Evolutionary conservation across 2,329 filamentous ascomycete genomes (phyloP).

Genomic region (Thielaviopsis euricoi): DNA sequence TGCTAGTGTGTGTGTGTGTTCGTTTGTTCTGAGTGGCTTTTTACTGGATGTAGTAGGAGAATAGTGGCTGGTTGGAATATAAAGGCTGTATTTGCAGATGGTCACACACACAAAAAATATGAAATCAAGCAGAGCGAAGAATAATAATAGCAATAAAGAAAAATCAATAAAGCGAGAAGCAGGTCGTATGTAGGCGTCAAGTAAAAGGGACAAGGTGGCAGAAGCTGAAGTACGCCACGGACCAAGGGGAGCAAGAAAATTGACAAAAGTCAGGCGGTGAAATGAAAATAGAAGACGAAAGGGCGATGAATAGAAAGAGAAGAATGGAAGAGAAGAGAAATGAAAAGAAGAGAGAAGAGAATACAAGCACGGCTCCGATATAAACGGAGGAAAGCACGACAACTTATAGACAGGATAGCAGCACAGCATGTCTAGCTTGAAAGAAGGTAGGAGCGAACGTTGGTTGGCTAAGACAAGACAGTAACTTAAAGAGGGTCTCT

Average conservation of each 20-base stretch:
- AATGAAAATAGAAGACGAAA: not conserved
- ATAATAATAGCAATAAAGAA: not conserved
- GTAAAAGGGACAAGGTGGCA: not conserved
- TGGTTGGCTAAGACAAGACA: not conserved
- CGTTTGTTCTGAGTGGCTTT: not conserved
- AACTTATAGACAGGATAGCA: not conserved
- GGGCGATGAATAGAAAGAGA: not conserved
- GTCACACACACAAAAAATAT: not conserved
- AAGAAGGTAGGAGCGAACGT: not conserved
- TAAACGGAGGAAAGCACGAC: not conserved
- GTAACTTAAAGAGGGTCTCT: not conserved
- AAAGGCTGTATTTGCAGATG: not conserved
- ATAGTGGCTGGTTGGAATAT: no score
- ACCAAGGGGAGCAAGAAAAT: not conserved
- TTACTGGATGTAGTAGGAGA: not conserved
- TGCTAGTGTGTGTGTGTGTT: not conserved
- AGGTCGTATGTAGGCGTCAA: not conserved
- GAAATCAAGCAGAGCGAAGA: not conserved
- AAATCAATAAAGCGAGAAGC: not conserved
- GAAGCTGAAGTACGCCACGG: not conserved
- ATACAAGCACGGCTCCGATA: not conserved
- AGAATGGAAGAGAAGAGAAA: not conserved
- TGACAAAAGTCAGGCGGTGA: not conserved
- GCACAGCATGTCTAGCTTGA: not conserved
- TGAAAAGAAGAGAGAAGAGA: no score